Evolutionary conservation across 306 rosid species (phyloP).

Genomic region (Prunus dulcis): DNA sequence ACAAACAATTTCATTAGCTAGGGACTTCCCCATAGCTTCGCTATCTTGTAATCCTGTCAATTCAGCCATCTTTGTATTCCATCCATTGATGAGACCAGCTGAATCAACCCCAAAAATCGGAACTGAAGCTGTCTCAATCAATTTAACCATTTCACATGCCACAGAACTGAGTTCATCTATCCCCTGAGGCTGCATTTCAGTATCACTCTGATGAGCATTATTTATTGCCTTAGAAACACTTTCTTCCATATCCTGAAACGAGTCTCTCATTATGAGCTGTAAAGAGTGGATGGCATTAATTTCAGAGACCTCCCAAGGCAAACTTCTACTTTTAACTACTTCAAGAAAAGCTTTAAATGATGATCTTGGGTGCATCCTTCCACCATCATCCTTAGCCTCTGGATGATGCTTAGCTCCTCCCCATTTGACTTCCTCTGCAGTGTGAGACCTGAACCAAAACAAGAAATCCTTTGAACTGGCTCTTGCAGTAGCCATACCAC

Average conservation of each 20-base stretch:
- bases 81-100: conserved; percentile 67
- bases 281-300: conserved; percentile 77
- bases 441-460: conserved; percentile 85
- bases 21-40: conserved; percentile 68
- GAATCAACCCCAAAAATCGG: conserved; percentile 81
- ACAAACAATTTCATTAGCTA: conserved; percentile 56
- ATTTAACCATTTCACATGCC: conserved; percentile 78
- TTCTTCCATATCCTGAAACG: conserved; percentile 39
- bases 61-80: conserved; percentile 73
- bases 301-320: conserved; percentile 80
- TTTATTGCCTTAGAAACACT: conserved; percentile 31
- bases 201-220: conserved; percentile 23
- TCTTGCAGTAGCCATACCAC: conserved; percentile 74
- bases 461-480: conserved; percentile 58
- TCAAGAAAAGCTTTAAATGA: conserved; percentile 79
- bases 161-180: conserved; percentile 64
- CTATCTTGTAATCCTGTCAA: conserved; percentile 50
- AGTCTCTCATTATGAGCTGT: conserved; percentile 72
- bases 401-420: conserved; percentile 89
- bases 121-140: conserved; percentile 81
- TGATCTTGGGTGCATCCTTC: conserved; percentile 72
- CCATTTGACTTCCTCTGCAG: conserved; percentile 71
- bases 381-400: conserved; percentile 62
- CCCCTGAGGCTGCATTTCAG: conserved; percentile 27
- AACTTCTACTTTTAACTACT: conserved; percentile 63